Evolutionary conservation across 768 basidiomycete genomes (phyloP).

Genomic region (Pleurotus cornucopiae): DNA sequence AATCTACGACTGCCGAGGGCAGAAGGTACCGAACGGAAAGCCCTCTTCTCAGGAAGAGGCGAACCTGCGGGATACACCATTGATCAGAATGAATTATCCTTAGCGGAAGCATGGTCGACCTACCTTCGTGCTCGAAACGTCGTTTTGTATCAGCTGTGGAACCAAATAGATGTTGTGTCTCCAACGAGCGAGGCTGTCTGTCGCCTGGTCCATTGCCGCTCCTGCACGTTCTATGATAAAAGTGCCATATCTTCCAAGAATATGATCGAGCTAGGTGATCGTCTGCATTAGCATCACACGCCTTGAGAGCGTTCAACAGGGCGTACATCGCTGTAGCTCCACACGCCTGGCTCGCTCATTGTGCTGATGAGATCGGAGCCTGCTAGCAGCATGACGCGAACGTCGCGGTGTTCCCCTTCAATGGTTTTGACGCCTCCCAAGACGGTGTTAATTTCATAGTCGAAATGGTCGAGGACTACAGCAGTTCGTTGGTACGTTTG

Average conservation of each 20-base stretch:
- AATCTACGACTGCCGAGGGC: slow-evolving; percentile 87
- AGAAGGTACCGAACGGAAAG: slow-evolving; percentile 87
- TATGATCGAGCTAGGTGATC: slow-evolving; percentile 78
- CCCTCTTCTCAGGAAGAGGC: slow-evolving; percentile 73
- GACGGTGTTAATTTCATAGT: slow-evolving; percentile 86
- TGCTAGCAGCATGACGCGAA: slow-evolving; percentile 90
- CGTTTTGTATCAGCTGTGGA: slow-evolving; percentile 93
- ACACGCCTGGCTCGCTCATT: slow-evolving; percentile 98
- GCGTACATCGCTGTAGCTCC: slow-evolving; percentile 91
- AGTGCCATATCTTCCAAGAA: slow-evolving; percentile 90
- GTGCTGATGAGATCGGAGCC: slow-evolving; percentile 98
- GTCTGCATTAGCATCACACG: slow-evolving; percentile 9
- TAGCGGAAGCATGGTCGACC: background rate
- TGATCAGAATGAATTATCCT: background rate
- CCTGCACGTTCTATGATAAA: slow-evolving; percentile 95
- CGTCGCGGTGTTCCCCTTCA: slow-evolving; percentile 70
- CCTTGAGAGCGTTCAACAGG: slow-evolving; percentile 5
- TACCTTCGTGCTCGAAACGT: slow-evolving; percentile 94
- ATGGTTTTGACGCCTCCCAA: slow-evolving; percentile 73
- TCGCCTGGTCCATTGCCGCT: slow-evolving; percentile 83
- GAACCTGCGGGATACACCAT: slow-evolving; percentile 32
- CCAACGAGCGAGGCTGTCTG: slow-evolving; percentile 70
- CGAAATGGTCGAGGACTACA: slow-evolving; percentile 95
- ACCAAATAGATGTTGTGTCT: slow-evolving; percentile 87
- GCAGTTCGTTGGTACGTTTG: slow-evolving; percentile 95